A percentile compares a stretch with the other conserved stretches of the same genome.
Evolutionary conservation across 1,284 basidiomycete genomes (phyloP).

Genomic region (Moesziomyces sp.): DNA sequence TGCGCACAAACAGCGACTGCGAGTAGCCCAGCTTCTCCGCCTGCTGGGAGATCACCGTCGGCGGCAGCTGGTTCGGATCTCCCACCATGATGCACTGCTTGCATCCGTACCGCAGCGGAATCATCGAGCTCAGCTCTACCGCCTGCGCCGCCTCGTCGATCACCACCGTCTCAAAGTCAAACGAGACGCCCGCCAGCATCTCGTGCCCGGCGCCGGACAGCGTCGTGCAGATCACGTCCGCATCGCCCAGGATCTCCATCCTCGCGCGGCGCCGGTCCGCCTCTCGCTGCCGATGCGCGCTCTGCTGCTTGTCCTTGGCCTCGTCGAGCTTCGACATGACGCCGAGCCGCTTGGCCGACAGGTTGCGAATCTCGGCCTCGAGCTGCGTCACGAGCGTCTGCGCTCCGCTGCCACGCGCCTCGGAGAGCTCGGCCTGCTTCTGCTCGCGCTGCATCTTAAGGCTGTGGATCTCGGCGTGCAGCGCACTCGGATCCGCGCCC

Average conservation of each 20-base stretch:
- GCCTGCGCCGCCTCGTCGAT: conserved; percentile 99
- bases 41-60: conserved; percentile 91
- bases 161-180: conserved; percentile 94
- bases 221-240: conserved; percentile 93
- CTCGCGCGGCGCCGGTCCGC: conserved; percentile 54
- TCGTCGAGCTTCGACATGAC: conserved; percentile 58
- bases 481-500: conserved; percentile 27
- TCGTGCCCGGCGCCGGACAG: conserved; percentile 89
- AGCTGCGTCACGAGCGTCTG: conserved; percentile 38
- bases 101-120: conserved; percentile 90
- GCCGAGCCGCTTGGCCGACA: conserved; percentile 45
- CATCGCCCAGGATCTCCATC: conserved; percentile 68
- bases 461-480: conserved; percentile 44
- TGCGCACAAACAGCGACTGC: conserved; percentile 89
- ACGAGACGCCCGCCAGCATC: conserved; percentile 75
- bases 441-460: conserved; percentile 53
- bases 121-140: conserved; percentile 94
- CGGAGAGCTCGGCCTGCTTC: conserved; percentile 53
- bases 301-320: conserved; percentile 57
- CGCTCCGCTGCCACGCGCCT: conserved; percentile 25
- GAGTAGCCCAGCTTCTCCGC: conserved; percentile 85
- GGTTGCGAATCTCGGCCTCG: conserved; percentile 48
- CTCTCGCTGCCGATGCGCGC: conserved; percentile 50
- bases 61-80: conserved; percentile 96
- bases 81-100: conserved; percentile 93